phyloP scores from a whole-genome alignment of 108 stramenopile genomes.

The Asterionellopsis glacialis region DNA sequence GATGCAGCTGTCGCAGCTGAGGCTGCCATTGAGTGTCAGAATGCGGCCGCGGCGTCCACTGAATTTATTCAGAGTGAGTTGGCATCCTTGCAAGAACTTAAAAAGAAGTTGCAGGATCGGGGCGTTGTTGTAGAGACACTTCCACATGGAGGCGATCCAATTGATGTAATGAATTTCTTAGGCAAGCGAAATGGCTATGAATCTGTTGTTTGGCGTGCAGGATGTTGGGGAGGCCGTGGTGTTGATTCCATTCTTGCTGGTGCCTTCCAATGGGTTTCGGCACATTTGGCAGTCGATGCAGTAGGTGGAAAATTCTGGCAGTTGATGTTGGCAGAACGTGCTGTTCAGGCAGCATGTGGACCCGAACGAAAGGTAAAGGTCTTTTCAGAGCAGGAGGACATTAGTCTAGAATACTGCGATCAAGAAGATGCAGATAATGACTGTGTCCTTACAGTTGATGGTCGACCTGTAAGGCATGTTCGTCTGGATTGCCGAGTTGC shows the following conservation, averaged over 20 bases:
- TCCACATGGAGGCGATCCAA: constrained; percentile 56
- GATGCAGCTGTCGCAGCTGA: constrained; percentile 77
- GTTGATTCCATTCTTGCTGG: constrained; percentile 69
- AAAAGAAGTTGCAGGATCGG: constrained; percentile 40
- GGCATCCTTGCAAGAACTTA: constrained; percentile 50
- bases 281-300: constrained; percentile 84
- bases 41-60: constrained; percentile 57
- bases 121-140: constrained; percentile 72
- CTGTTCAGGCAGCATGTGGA: constrained; percentile 83
- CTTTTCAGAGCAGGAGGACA: constrained; percentile 74
- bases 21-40: constrained; percentile 65
- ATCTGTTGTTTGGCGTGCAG: constrained; percentile 85
- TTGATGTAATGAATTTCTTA: constrained; percentile 84
- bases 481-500: constrained; percentile 74
- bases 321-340: constrained; percentile 81
- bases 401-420: constrained; percentile 81
- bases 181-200: constrained; percentile 67
- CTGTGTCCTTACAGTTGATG: constrained; percentile 69
- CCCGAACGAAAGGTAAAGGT: constrained; percentile 76
- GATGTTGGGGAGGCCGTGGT: constrained; percentile 74
- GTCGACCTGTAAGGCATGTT: constrained; percentile 78
- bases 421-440: constrained; percentile 68
- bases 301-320: constrained; percentile 87
- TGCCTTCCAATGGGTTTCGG: constrained; percentile 86
- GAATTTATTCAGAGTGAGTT: constrained; percentile 69